Conservation (phyloP, 495 filamentous ascomycete species). For the Mycothermus thermophilus region DNA sequence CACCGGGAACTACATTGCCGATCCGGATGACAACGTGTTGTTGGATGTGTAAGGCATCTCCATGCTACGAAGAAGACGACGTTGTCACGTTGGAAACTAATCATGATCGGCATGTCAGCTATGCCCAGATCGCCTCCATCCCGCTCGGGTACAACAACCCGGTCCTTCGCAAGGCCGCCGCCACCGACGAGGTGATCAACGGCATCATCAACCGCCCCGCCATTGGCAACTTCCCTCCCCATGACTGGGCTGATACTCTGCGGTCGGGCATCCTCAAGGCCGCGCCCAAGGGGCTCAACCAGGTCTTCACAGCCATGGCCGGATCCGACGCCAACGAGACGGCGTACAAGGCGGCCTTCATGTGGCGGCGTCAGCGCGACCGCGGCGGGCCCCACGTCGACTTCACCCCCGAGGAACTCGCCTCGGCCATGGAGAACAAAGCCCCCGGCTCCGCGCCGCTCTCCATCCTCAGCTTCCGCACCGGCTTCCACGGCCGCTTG, state of each 20-base stretch:
- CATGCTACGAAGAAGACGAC: too few species aligned
- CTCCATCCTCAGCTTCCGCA: conserved; percentile 87
- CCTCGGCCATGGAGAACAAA: conserved; percentile 73
- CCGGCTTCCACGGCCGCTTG: conserved; percentile 88
- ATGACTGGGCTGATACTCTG: conserved; percentile 77
- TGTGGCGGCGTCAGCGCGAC: conserved; percentile 83
- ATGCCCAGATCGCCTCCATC: conserved; percentile 94
- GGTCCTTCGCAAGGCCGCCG: conserved; percentile 52
- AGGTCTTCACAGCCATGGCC: conserved; percentile 93
- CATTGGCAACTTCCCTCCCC: conserved; percentile 87
- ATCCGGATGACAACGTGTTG: conserved; percentile 73
- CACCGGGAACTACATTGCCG: conserved; percentile 63
- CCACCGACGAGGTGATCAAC: conserved; percentile 63
- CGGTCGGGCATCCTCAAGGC: conserved; percentile 78
- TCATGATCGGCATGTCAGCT: conserved; percentile 30
- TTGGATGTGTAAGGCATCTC: conserved; percentile 59
- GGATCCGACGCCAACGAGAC: conserved; percentile 97
- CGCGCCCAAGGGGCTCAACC: conserved; percentile 80
- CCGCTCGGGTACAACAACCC: conserved; percentile 97
- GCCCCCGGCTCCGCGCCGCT: conserved; percentile 68
- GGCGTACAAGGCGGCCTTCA: conserved; percentile 99
- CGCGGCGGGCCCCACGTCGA: conserved; percentile 71
- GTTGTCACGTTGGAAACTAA: too few species aligned
- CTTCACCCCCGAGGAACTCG: conserved; percentile 71
- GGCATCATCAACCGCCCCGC: conserved; percentile 88